These are phyloP conservation scores for Clitocybe nebularis DNA, from an alignment of 1,284 basidiomycete species.

Conservation along the genomic window DNA sequence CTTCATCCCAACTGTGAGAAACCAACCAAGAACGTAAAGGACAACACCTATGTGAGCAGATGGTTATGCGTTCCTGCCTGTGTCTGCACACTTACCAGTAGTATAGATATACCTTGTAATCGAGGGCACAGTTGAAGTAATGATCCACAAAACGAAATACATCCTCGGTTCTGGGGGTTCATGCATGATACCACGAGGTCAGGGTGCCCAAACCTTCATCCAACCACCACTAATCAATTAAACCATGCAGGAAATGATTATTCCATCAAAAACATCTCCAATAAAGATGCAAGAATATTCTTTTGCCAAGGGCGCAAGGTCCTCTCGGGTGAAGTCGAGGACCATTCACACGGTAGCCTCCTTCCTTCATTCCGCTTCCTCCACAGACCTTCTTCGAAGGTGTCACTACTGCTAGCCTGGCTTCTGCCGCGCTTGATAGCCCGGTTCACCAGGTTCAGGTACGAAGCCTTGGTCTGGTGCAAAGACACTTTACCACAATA, in stretches of 20 bases:
- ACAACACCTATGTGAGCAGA: slow-evolving; percentile 88
- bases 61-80: neutral
- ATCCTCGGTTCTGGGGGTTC: slow-evolving; percentile 80
- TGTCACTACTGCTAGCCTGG: slow-evolving; percentile 17
- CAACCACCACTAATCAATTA: slow-evolving; percentile 3
- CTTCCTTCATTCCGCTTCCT: slow-evolving; percentile 4
- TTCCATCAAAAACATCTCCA: slow-evolving; percentile 82
- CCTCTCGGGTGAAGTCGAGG: slow-evolving; percentile 18
- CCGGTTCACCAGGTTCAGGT: slow-evolving; percentile 9
- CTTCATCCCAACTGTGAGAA: slow-evolving; percentile 80
- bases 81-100: slow-evolving; percentile 1
- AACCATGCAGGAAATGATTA: slow-evolving; percentile 76
- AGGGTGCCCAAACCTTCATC: slow-evolving; percentile 18
- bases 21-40: slow-evolving; percentile 85
- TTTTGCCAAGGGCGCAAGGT: slow-evolving; percentile 91
- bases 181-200: slow-evolving; percentile 90
- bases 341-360: slow-evolving; percentile 6
- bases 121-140: slow-evolving; percentile 84
- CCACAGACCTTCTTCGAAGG: slow-evolving; percentile 14
- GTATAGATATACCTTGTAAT: slow-evolving; percentile 83
- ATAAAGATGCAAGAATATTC: slow-evolving; percentile 80
- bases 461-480: slow-evolving; percentile 15
- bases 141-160: slow-evolving; percentile 76
- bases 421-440: slow-evolving; percentile 15
- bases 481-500: slow-evolving; percentile 15